Evolutionary conservation across 2,329 filamentous ascomycete species (phyloP).

Genomic region (Sporothrix inflata): DNA sequence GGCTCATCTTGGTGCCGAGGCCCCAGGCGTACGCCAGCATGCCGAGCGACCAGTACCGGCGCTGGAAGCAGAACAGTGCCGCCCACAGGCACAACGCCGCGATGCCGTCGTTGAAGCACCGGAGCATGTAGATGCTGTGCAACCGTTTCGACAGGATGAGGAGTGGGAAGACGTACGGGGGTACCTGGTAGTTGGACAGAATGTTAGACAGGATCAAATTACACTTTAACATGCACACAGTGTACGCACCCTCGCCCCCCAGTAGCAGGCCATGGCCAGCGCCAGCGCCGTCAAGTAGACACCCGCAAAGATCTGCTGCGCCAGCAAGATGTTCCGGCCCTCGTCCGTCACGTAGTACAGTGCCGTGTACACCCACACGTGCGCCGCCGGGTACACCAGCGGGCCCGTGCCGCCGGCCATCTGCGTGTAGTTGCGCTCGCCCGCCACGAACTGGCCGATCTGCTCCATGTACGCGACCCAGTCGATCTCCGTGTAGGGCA

Average conservation of each 20-base stretch:
- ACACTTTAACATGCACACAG: too few species aligned
- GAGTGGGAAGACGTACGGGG: slow-evolving; percentile 84
- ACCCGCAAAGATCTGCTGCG: slow-evolving; percentile 81
- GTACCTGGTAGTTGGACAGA: too few species aligned
- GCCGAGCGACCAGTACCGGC: slow-evolving; percentile 71
- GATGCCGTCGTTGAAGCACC: slow-evolving; percentile 95
- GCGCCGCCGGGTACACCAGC: slow-evolving; percentile 90
- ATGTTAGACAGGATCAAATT: too few species aligned
- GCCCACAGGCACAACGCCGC: slow-evolving; percentile 82
- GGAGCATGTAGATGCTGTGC: slow-evolving; percentile 89
- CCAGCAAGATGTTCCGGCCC: slow-evolving; percentile 74
- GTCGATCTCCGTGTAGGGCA: slow-evolving; percentile 97
- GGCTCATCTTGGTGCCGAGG: slow-evolving; percentile 92
- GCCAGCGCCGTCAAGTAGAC: slow-evolving; percentile 77
- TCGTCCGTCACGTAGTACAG: slow-evolving; percentile 78
- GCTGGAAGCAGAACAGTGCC: slow-evolving; percentile 78
- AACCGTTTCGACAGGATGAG: slow-evolving; percentile 87
- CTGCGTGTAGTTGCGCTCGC: slow-evolving; percentile 84
- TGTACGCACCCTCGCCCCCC: slow-evolving; percentile 67
- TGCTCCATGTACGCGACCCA: slow-evolving; percentile 98
- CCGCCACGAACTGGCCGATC: slow-evolving; percentile 73
- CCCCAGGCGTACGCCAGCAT: slow-evolving; percentile 75
- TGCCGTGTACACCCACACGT: slow-evolving; percentile 86
- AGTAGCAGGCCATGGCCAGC: slow-evolving; percentile 82
- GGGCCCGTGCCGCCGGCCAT: slow-evolving; percentile 90